Evolutionary conservation across 306 rosid genomes (phyloP), one percentile per base, ranked within the genome.

Genomic region (Prunus campanulata): DNA sequence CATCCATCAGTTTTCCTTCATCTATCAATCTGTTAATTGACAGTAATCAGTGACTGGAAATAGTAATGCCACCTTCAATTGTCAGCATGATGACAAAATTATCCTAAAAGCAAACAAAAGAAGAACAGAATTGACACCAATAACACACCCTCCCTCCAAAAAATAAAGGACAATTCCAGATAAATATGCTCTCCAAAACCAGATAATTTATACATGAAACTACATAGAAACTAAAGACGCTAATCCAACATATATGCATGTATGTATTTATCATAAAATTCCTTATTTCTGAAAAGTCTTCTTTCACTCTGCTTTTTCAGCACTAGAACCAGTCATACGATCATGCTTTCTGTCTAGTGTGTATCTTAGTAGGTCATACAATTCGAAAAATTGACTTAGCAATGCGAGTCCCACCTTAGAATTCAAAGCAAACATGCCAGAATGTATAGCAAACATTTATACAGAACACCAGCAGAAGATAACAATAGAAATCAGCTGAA

Each of bases 1-100:
- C 98, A 87, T 94, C 98, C 88, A 90, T 92, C 35, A 92, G 89
- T 78, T 91, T 91, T 82, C 91, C 96, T 77, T 94, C 98, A 35
- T 88, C 95, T 75, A 89, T 90, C 81, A 94, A 86, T 73, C 98
- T 94, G 83, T 64, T 25, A 64, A 55, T 82, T 67, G 73, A 72
- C 35, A 78, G 66, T 71, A 78, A 64, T 77, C 48, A 30, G 52
- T 59, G 76, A 77, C 79, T 55, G 29, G 56, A 27, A 68, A 66
- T 10, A 56, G 66, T 16, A 35, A 24, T 74, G 63, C 56, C 25
- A 48, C 44, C 48, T 42, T 64, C 67, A 54, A 8, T 27, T 70
- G 61, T 63, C 79, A 70, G 78, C 48, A 76, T 65, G 71, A 59
- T 65, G 24, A 80, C 52, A 69, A 74, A n/a, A 55, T 47, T 71